Percentiles rank a stretch among this genome's conserved stretches.
Evolutionary conservation across 176 grass and related monocot species (phyloP).

Genomic region (Aechmea fasciata): DNA sequence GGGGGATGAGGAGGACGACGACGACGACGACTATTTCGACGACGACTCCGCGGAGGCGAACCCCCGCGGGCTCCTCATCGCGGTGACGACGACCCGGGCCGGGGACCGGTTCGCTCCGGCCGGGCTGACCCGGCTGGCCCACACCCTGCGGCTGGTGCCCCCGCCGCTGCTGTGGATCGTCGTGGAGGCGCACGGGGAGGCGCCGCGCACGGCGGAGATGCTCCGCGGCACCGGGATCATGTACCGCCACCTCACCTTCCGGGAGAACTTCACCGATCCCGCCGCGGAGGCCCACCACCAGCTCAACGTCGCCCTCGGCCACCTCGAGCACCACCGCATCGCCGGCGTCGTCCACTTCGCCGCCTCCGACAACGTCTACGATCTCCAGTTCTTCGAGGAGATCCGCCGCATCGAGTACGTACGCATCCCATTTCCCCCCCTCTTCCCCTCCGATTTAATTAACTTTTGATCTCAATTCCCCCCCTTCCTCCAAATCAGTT

Average conservation of each 20-base stretch:
- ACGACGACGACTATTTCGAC: not conserved
- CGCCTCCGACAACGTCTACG: conserved; percentile 51
- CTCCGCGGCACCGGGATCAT: conserved; percentile 66
- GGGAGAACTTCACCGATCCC: conserved; percentile 75
- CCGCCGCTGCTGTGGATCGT: conserved; percentile 74
- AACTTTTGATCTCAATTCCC: not conserved
- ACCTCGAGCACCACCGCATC: conserved; percentile 81
- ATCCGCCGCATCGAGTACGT: conserved; percentile 82
- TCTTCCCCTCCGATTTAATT: not conserved
- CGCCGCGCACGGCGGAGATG: conserved; percentile 49
- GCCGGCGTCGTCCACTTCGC: conserved; percentile 75
- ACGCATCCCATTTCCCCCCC: not conserved
- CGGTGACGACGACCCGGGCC: conserved; percentile 63
- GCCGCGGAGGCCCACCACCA: conserved; percentile 65
- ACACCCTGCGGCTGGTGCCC: conserved; percentile 58
- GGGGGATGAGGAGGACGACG: too few relatives aligned
- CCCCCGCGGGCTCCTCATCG: conserved; percentile 41
- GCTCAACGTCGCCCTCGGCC: conserved; percentile 75
- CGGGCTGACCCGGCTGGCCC: conserved; percentile 42
- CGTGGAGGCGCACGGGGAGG: conserved; percentile 60
- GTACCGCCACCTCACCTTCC: conserved; percentile 88
- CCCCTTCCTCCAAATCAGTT: not conserved
- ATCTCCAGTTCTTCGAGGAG: conserved; percentile 69
- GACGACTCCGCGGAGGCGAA: conserved; percentile 14
- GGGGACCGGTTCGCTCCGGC: conserved; percentile 20